Evolutionary conservation across 2,329 filamentous ascomycete genomes (phyloP), one percentile per base, ranked within the genome.

Genomic region (Scytalidium sp.): DNA sequence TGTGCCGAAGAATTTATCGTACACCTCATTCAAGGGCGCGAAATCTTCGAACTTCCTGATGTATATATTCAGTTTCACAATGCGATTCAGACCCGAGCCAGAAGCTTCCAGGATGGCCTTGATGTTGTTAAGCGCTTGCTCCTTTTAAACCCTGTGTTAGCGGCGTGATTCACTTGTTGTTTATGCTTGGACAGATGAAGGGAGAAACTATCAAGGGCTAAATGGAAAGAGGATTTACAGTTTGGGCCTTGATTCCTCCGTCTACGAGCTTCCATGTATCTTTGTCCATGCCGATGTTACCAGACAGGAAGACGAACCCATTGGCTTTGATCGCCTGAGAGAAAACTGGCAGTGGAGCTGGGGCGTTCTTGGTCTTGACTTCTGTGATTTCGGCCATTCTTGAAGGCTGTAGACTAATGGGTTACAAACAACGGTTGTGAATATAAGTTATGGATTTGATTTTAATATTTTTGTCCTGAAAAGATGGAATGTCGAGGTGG

Each of bases 51-150:
- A 90, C 64, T 84, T 77, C 50, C 83, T 77, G 46, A 90, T 73
- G 74, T 90, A 90, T 60, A 90, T 83, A 59, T 80, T 83, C 53
- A 87, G 83, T 74, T 89, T 88, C 63, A 90, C 83, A 19, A 89
- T 82, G 63, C 82, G 82, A 41, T 76, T 70, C 41, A 91, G 73
- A 49, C 72, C 76, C 32, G 80, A 83, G 17, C 85, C 85, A 3
- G 86, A 85, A 45, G 81, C 86, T 52, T 83, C 78, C 29, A 91
- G 75, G 53, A 91, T 83, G 25, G 84, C 84, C 49, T 77, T 73
- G 58, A 91, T 77, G 68, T 89, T 89, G 67, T 85, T 78, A 71
- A 85, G 85, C 75, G 82, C 87, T 61, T 80, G 79, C 57, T 80
- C 80, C 60, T 72, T 51, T 50, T 25, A 49, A 8, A 43, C 10